phyloP scores from a whole-genome alignment of 2,329 filamentous ascomycete genomes.

The Plenodomus biglobosus region DNA sequence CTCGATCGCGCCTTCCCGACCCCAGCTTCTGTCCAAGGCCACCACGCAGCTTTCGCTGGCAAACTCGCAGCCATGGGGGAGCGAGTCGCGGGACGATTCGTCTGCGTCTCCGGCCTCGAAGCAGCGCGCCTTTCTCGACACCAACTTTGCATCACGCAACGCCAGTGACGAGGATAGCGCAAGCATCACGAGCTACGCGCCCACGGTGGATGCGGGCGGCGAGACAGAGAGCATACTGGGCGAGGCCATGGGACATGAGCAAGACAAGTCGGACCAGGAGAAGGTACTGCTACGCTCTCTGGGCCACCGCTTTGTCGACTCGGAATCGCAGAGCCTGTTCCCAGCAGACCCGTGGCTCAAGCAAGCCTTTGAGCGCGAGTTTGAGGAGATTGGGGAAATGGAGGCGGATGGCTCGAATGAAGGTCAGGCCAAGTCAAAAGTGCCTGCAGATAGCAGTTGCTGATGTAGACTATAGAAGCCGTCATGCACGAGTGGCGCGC shows the following conservation, averaged over 20 bases:
- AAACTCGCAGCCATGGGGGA: slow-evolving; percentile 73
- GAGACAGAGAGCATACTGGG: slow-evolving; percentile 82
- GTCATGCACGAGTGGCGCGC: slow-evolving; percentile 77
- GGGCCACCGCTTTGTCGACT: slow-evolving; percentile 57
- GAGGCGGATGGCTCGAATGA: slow-evolving; percentile 58
- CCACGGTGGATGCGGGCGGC: slow-evolving; percentile 62
- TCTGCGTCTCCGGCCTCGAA: slow-evolving; percentile 38
- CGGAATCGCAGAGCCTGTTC: slow-evolving; percentile 58
- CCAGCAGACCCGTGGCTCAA: slow-evolving; percentile 54
- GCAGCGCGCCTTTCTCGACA: slow-evolving; percentile 43
- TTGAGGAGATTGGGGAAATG: slow-evolving; percentile 70
- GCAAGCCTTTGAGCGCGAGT: slow-evolving; percentile 72
- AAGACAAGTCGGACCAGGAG: slow-evolving; percentile 61
- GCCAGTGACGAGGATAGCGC: slow-evolving; percentile 62
- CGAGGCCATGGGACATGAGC: slow-evolving; percentile 65
- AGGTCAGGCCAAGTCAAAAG: slow-evolving; percentile 52
- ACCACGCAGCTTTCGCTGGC: slow-evolving; percentile 84
- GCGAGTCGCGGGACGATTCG: slow-evolving; percentile 44
- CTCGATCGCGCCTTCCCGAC: slow-evolving; percentile 46
- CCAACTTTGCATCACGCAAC: slow-evolving; percentile 46
- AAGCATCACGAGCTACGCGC: slow-evolving; percentile 67
- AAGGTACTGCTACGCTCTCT: slow-evolving; percentile 70
- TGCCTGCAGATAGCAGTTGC: slow-evolving; percentile 20
- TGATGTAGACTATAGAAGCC: slow-evolving; percentile 42
- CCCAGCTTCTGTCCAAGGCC: slow-evolving; percentile 61